Evolutionary conservation across 352 stramenopile genomes (phyloP), one percentile per base, ranked within the genome.

Genomic region (Pythium rishiriense): DNA sequence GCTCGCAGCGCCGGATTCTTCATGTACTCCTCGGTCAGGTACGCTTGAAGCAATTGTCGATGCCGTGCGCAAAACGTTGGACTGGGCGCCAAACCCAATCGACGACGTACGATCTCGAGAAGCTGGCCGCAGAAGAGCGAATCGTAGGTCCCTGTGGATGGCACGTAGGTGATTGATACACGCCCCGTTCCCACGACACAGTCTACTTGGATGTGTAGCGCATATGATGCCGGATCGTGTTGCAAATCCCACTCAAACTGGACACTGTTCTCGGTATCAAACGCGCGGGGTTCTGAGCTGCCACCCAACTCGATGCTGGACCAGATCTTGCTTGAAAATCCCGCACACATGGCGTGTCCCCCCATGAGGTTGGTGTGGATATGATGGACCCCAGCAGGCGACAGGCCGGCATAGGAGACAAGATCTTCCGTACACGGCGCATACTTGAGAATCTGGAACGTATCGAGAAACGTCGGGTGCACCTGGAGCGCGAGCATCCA

Each of bases 401-500:
- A 75, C 26, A 88, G 25, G 22, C 85, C 74, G 3, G 78, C 78
- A 21, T 79, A 63, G 11, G 79, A 85, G 4, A 81, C 31, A 6
- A 78, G 25, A 11, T 52, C 51, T 10, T 76, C 58, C 0, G 41
- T 33, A 57, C 79, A 91, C 15, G 25, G 1, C 0, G 37, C 29
- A 2, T 72, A 47, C 1, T 61, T 68, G 14, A 87, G 56, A 17
- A 87, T 78, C n/a, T 71, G 54, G 43, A 91, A 87, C 5, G 50
- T 37, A 15, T 69, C 41, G 0, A 81, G 31, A 52, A 88, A 75
- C 21, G 77, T 35, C 1, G 72, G 55, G 22, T 76, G 69, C 2
- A 88, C 78, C 46, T 87, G 70, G 0, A 83, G 59, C 8, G 58
- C 65, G 1, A 83, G 52, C 56, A 91, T 52, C 81, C 79, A 90